These are phyloP conservation scores for Trametes pubescens DNA, from an alignment of 1,284 basidiomycete genomes.

Conservation along the genomic window DNA sequence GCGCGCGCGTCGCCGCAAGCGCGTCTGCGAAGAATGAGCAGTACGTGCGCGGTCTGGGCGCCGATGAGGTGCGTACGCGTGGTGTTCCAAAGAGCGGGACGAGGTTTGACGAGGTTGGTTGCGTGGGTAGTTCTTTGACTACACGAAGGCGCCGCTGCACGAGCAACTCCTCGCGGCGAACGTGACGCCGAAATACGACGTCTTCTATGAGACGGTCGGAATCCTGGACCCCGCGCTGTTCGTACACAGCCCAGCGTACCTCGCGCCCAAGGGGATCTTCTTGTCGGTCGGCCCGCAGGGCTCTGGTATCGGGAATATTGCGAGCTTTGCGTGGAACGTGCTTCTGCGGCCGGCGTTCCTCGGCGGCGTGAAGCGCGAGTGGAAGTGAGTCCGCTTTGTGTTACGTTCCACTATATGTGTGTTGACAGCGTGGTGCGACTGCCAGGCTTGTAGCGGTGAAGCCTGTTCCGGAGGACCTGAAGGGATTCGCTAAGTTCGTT, in stretches of 20 bases:
- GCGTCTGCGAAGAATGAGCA: slow-evolving; percentile 41
- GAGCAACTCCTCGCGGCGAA: slow-evolving; percentile 49
- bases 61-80: slow-evolving; percentile 36
- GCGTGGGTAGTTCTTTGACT: slow-evolving; percentile 66
- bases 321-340: slow-evolving; percentile 34
- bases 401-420: not conserved
- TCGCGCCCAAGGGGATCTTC: slow-evolving; percentile 35
- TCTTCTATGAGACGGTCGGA: slow-evolving; percentile 54
- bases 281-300: slow-evolving; percentile 36
- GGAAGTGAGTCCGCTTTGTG: slow-evolving; percentile 45
- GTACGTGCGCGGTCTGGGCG: slow-evolving; percentile 38
- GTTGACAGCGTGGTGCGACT: slow-evolving; percentile 10
- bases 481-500: slow-evolving; percentile 48
- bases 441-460: slow-evolving; percentile 42
- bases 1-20: slow-evolving; percentile 38
- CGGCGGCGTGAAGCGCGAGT: slow-evolving; percentile 56
- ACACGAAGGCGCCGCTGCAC: slow-evolving; percentile 55
- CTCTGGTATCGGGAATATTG: slow-evolving; percentile 14
- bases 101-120: too few species aligned
- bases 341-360: slow-evolving; percentile 50
- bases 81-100: too few species aligned
- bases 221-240: slow-evolving; percentile 37
- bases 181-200: slow-evolving; percentile 50
- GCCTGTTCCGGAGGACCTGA: slow-evolving; percentile 41
- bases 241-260: slow-evolving; percentile 35